Base-by-base conservation (phyloP, 129 eudicot genomes). In the Centella asiatica region DNA sequence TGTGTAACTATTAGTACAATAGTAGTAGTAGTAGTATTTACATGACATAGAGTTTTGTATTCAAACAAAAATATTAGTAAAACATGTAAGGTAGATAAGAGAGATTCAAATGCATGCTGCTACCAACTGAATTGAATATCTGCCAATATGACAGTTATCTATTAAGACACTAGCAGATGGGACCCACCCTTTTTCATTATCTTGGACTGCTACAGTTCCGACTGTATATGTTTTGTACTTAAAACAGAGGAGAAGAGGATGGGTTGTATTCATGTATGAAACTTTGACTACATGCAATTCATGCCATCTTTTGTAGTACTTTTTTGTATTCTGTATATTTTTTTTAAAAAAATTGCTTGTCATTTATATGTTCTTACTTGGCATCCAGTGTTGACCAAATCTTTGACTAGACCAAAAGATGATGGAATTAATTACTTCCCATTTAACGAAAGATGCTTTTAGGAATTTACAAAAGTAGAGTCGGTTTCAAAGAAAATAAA, bases 21-120 rank as follows among this genome's bases (percentile, higher is more conserved):
- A 13, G 1, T 37, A 10, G 12, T 37, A 10, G 12, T 37, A 37
- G 11, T 36, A 5, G 11, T n/a, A n/a, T 36, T 11, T 42, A 44
- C 73, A 68, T 72, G 76, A 71, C 76, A 72, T 80, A 69, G 26
- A 58, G 34, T n/a, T n/a, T n/a, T n/a, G n/a, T n/a, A n/a, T n/a
- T n/a, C n/a, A n/a, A n/a, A n/a, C n/a, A n/a, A n/a, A n/a, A n/a
- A n/a, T n/a, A n/a, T n/a, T n/a, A n/a, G n/a, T n/a, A n/a, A n/a
- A n/a, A n/a, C n/a, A n/a, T n/a, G n/a, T n/a, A n/a, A n/a, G n/a
- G n/a, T n/a, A n/a, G n/a, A n/a, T n/a, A n/a, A n/a, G n/a, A n/a
- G n/a, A n/a, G n/a, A n/a, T n/a, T n/a, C n/a, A n/a, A n/a, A n/a
- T n/a, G n/a, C n/a, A n/a, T n/a, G n/a, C n/a, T n/a, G n/a, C n/a